Conservation (phyloP, 768 basidiomycete species). For the Boletus subcaerulescens region DNA sequence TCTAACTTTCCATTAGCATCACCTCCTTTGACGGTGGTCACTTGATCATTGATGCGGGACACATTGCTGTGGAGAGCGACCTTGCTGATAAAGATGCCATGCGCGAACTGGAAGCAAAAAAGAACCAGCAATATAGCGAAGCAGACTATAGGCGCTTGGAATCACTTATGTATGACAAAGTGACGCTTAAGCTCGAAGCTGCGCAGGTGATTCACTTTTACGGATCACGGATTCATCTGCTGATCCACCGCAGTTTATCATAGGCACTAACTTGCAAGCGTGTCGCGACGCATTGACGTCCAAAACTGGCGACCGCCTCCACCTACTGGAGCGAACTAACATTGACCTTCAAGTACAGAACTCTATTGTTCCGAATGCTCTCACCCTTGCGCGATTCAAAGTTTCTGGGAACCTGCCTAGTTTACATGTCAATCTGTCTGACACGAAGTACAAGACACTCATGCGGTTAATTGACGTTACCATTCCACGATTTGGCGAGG, state of each 20-base stretch:
- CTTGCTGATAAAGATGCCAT: slow-evolving; percentile 82
- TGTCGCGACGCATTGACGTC: slow-evolving; percentile 78
- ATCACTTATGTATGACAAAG: slow-evolving; percentile 92
- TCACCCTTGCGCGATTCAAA: slow-evolving; percentile 85
- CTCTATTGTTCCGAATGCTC: slow-evolving; percentile 83
- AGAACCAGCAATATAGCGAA: slow-evolving; percentile 79
- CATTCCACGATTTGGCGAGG: slow-evolving; percentile 76
- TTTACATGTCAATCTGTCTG: slow-evolving; percentile 86
- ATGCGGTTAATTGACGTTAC: slow-evolving; percentile 92
- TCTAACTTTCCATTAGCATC: slow-evolving; percentile 49
- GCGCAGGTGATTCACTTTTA: slow-evolving; percentile 67
- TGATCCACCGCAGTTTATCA: slow-evolving; percentile 62
- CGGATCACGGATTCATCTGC: neutral
- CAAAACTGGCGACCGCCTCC: slow-evolving; percentile 57
- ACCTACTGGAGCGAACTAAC: slow-evolving; percentile 89
- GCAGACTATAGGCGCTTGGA: slow-evolving; percentile 86
- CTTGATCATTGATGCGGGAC: slow-evolving; percentile 92
- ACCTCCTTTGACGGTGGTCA: slow-evolving; percentile 76
- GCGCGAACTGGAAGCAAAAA: slow-evolving; percentile 75
- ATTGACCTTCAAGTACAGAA: slow-evolving; percentile 87
- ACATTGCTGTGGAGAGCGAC: slow-evolving; percentile 90
- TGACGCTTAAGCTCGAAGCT: slow-evolving; percentile 76
- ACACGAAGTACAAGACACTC: slow-evolving; percentile 85
- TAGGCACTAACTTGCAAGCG: slow-evolving; percentile 78
- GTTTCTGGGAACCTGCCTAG: slow-evolving; percentile 84